These are phyloP conservation scores for Pseudogymnoascus sp. DNA, from an alignment of 2,329 filamentous ascomycete genomes.

Conservation along the genomic window DNA sequence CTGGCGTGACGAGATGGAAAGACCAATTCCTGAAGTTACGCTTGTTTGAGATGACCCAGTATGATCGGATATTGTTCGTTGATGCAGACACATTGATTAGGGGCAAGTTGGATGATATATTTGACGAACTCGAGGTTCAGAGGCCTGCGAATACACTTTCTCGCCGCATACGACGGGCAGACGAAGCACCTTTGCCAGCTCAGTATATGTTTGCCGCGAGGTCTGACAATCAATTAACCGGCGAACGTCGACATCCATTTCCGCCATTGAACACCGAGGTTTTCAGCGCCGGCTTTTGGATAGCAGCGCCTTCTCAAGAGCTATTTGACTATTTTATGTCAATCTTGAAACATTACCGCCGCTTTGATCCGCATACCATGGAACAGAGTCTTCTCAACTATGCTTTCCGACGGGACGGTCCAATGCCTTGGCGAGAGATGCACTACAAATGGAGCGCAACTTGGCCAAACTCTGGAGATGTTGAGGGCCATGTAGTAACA, in stretches of 20 bases:
- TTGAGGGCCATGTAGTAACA: slow-evolving; percentile 28
- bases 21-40: slow-evolving; percentile 39
- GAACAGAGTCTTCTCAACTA: slow-evolving; percentile 41
- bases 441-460: slow-evolving; percentile 34
- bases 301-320: slow-evolving; percentile 32
- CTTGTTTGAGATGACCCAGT: slow-evolving; percentile 35
- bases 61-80: slow-evolving; percentile 36
- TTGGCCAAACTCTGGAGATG: slow-evolving; percentile 31
- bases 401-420: slow-evolving; percentile 33
- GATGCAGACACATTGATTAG: slow-evolving; percentile 37
- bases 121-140: slow-evolving; percentile 27
- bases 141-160: slow-evolving; percentile 19
- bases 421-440: slow-evolving; percentile 37
- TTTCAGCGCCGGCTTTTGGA: slow-evolving; percentile 37
- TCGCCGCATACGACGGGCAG: slow-evolving; percentile 18
- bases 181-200: slow-evolving; percentile 28
- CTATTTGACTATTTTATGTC: slow-evolving; percentile 34
- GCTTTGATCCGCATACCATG: slow-evolving; percentile 33
- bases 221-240: slow-evolving; percentile 30
- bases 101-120: slow-evolving; percentile 32
- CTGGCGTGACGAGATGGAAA: slow-evolving; percentile 33
- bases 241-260: slow-evolving; percentile 30
- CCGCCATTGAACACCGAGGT: slow-evolving; percentile 29
- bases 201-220: slow-evolving; percentile 31
- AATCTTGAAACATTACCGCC: slow-evolving; percentile 30